These are phyloP conservation scores for Neurospora sp. DNA, from an alignment of 2,329 filamentous ascomycete species.

Conservation along the genomic window DNA sequence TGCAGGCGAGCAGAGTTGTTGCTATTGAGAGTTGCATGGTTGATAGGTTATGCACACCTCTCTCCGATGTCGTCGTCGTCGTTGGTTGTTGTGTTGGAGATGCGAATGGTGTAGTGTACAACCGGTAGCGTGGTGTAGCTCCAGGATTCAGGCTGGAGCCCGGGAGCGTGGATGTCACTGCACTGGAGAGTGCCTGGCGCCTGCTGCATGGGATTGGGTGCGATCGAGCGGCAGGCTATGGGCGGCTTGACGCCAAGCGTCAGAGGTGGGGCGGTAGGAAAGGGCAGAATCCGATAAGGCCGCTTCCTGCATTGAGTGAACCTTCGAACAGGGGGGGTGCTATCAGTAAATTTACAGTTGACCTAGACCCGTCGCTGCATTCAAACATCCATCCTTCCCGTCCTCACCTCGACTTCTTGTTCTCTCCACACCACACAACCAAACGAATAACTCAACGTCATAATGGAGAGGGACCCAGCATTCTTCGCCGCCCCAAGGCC, in stretches of 20 bases:
- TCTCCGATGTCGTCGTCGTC: conserved; percentile 4
- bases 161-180: conserved; percentile 2
- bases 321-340: not conserved
- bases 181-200: not conserved
- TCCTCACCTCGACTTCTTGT: not conserved
- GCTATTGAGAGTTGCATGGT: conserved; percentile 47
- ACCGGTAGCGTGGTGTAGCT: conserved; percentile 10
- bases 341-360: conserved; percentile 13
- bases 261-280: conserved; percentile 10
- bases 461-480: conserved; percentile 10
- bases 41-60: conserved; percentile 6
- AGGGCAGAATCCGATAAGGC: conserved; percentile 15
- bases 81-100: conserved; percentile 7
- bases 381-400: not conserved
- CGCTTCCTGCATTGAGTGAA: not conserved
- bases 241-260: not conserved
- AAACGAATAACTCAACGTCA: not conserved
- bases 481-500: conserved; percentile 49
- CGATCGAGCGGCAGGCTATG: not conserved
- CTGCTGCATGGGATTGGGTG: not conserved
- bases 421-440: not conserved
- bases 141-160: not conserved
- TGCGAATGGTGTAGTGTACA: conserved; percentile 1
- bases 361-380: not conserved
- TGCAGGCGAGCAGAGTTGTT: conserved; percentile 42